Percentiles rank a stretch among this genome's conserved stretches.
Evolutionary conservation across 345 rosid species (phyloP).

Genomic region (Pugionium dolabratum): DNA sequence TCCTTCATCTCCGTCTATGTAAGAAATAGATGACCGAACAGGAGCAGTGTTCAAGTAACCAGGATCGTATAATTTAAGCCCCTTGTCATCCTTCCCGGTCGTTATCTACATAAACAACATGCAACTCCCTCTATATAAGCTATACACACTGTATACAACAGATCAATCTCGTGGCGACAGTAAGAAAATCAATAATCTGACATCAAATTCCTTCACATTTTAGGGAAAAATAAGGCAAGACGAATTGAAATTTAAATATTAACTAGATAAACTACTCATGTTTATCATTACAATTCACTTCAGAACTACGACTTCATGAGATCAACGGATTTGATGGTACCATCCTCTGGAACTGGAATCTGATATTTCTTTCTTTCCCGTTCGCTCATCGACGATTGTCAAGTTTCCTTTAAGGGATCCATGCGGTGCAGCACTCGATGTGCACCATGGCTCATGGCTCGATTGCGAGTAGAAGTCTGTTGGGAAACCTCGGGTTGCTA

Average conservation of each 20-base stretch:
- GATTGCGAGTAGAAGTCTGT: conserved; percentile 27
- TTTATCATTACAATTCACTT: too few species aligned
- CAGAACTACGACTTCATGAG: conserved; percentile 58
- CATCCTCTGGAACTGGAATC: conserved; percentile 56
- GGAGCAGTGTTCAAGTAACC: conserved; percentile 93
- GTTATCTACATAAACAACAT: conserved; percentile 51
- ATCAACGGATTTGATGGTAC: conserved; percentile 72
- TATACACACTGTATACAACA: not conserved
- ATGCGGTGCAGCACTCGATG: conserved; percentile 42
- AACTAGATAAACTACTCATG: too few species aligned
- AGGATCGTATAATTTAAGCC: conserved; percentile 80
- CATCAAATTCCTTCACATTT: not conserved
- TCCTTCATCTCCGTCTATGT: conserved; percentile 87
- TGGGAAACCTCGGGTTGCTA: conserved; percentile 19
- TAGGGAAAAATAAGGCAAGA: too few species aligned
- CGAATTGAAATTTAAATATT: too few species aligned
- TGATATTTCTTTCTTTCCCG: conserved; percentile 66
- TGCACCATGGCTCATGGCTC: conserved; percentile 55
- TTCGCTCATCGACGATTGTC: conserved; percentile 69
- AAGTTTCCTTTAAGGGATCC: conserved; percentile 56
- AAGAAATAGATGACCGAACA: conserved; percentile 72
- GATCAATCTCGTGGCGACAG: not conserved
- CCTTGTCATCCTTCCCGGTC: conserved; percentile 73
- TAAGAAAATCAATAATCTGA: too few species aligned
- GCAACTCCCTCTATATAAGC: not conserved